These are phyloP conservation scores for Malus hybrid DNA, from an alignment of 331 rosid genomes.

Conservation along the genomic window DNA sequence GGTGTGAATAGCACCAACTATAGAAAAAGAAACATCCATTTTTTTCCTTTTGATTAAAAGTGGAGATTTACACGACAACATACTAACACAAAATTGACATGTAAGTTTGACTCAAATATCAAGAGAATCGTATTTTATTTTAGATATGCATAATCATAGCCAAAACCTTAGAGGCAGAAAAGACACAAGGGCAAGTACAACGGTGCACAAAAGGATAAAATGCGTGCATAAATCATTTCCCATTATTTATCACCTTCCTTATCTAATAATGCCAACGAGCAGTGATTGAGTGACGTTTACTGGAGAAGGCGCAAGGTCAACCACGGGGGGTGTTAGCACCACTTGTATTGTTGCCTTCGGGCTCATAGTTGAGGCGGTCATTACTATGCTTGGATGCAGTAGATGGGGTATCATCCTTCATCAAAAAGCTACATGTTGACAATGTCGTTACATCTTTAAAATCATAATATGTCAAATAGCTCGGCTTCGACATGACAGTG, in stretches of 20 bases:
- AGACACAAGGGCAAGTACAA: too few species aligned
- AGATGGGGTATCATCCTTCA: not conserved
- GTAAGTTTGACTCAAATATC: too few species aligned
- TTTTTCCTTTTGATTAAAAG: too few species aligned
- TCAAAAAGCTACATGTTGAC: constrained; percentile 2
- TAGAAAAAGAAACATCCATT: too few species aligned
- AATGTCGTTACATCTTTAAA: constrained; percentile 4
- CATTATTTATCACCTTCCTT: too few species aligned
- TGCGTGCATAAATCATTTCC: not conserved
- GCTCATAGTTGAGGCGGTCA: not conserved
- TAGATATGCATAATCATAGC: too few species aligned
- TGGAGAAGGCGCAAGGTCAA: not conserved
- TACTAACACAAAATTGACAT: too few species aligned
- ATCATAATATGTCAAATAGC: constrained; percentile 23
- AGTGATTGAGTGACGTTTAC: not conserved
- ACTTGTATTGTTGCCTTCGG: not conserved
- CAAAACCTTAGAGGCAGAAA: too few species aligned
- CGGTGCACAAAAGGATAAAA: not conserved
- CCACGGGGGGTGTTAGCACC: not conserved
- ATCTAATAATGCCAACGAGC: not conserved
- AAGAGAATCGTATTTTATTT: too few species aligned
- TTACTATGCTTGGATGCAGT: not conserved
- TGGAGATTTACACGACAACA: too few species aligned
- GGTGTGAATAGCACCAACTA: too few species aligned
- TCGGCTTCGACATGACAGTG: constrained; percentile 14